Conservation (phyloP, 768 basidiomycete species). For the Boletus rubropictus region DNA sequence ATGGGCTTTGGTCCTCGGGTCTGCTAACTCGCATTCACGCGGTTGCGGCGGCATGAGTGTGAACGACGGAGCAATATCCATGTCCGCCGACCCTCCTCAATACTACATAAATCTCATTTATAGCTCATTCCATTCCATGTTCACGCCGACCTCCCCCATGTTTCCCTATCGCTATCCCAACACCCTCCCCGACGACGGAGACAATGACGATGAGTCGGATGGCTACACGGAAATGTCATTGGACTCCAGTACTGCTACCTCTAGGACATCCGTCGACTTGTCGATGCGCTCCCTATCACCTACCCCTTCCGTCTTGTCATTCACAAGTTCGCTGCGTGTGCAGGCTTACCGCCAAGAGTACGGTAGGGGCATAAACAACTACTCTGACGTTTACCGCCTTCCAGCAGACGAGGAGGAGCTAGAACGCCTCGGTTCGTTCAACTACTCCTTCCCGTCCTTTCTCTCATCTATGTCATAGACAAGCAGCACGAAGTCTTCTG, state of each 20-base stretch:
- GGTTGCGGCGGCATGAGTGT: conserved; percentile 22
- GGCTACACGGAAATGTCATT: conserved; percentile 39
- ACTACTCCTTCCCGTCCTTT: not conserved
- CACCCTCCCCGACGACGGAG: conserved; percentile 35
- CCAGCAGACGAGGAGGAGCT: conserved; percentile 78
- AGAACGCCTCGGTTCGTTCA: conserved; percentile 53
- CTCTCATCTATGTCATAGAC: conserved; percentile 37
- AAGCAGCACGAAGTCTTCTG: conserved; percentile 63
- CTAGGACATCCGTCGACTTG: conserved; percentile 51
- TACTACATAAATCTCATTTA: conserved; percentile 22
- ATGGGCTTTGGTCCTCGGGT: conserved; percentile 17
- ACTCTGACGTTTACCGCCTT: conserved; percentile 72
- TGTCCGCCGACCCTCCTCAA: conserved; percentile 30
- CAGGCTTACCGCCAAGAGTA: conserved; percentile 59
- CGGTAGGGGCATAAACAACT: conserved; percentile 67
- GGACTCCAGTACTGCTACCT: conserved; percentile 38
- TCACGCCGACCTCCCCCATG: conserved; percentile 15
- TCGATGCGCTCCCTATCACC: conserved; percentile 66
- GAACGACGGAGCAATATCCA: conserved; percentile 28
- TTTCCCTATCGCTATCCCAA: conserved; percentile 3
- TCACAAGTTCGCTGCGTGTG: conserved; percentile 58
- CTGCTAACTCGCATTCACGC: conserved; percentile 23
- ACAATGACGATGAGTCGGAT: conserved; percentile 43
- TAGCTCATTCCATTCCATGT: conserved; percentile 10
- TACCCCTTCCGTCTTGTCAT: conserved; percentile 59